These are phyloP conservation scores for Microcera coccophila DNA, from an alignment of 2,329 filamentous ascomycete genomes.

Conservation along the genomic window DNA sequence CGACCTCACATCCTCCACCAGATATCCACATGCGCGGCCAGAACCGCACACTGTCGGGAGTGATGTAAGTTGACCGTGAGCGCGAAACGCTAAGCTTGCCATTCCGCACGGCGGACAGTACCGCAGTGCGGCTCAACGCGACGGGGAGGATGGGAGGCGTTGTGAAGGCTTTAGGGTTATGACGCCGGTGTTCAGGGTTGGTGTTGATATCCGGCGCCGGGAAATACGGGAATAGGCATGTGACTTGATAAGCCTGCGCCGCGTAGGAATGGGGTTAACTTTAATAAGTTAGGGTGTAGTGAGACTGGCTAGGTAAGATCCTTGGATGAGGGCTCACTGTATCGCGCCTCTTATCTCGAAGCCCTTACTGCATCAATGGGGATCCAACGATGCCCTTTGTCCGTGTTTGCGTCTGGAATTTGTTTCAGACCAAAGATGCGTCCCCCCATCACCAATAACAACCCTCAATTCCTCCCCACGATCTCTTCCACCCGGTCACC, in stretches of 20 bases:
- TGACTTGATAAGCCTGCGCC: too few relatives aligned
- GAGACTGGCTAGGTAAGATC: too few relatives aligned
- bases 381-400: too few relatives aligned
- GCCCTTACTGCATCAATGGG: too few relatives aligned
- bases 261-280: too few relatives aligned
- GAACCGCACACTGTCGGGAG: slow-evolving; percentile 21
- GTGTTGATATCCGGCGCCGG: too few relatives aligned
- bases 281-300: too few relatives aligned
- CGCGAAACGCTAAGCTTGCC: slow-evolving; percentile 1
- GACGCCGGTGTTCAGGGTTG: background rate
- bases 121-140: background rate
- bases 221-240: slow-evolving; percentile 4
- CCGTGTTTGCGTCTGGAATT: too few relatives aligned
- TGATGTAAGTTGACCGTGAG: slow-evolving; percentile 6
- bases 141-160: background rate
- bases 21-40: slow-evolving; percentile 9
- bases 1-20: background rate
- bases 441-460: too few relatives aligned
- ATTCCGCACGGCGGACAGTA: slow-evolving; percentile 16
- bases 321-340: too few relatives aligned
- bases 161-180: background rate
- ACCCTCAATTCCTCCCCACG: slow-evolving; percentile 13
- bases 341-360: too few relatives aligned
- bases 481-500: slow-evolving; percentile 17
- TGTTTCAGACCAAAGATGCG: too few relatives aligned